A percentile compares a stretch with the other conserved stretches of the same genome.
Evolutionary conservation across 805 yeast species (phyloP).

Genomic region (Nakazawaea wyomingensis): DNA sequence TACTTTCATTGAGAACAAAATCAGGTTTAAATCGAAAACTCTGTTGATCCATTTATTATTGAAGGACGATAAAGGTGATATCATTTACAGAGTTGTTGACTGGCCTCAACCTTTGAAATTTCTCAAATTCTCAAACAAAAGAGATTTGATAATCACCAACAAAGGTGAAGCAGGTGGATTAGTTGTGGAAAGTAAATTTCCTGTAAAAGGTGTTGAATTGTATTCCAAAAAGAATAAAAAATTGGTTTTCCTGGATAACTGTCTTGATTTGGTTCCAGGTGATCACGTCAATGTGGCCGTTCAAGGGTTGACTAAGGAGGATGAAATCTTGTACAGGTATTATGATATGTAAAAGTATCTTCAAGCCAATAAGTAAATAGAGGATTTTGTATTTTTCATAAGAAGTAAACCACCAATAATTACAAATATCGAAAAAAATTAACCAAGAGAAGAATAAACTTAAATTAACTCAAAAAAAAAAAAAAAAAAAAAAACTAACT

Average conservation of each 20-base stretch:
- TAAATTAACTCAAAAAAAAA: no score
- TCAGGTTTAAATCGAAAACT: conserved; percentile 10
- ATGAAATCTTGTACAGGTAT: conserved; percentile 2
- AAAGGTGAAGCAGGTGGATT: conserved; percentile 24
- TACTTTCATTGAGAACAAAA: conserved; percentile 24
- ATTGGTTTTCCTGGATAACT: conserved; percentile 35
- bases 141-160: neutral
- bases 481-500: no score
- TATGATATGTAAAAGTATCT: conserved; percentile 6
- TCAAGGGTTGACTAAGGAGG: neutral
- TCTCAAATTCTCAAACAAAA: conserved; percentile 25
- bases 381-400: no score
- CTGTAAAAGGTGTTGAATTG: conserved; percentile 42
- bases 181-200: conserved; percentile 25
- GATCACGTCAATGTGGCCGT: conserved; percentile 3
- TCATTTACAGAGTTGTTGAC: conserved; percentile 31
- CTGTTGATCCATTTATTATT: conserved; percentile 1
- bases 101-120: conserved; percentile 50
- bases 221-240: conserved; percentile 20
- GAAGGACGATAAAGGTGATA: conserved; percentile 3
- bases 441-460: neutral
- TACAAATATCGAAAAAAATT: neutral
- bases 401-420: no score
- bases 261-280: conserved; percentile 41
- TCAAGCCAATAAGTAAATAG: no score